phyloP scores from a whole-genome alignment of 2,329 filamentous ascomycete species.

The Aspergillus fumigatus region DNA sequence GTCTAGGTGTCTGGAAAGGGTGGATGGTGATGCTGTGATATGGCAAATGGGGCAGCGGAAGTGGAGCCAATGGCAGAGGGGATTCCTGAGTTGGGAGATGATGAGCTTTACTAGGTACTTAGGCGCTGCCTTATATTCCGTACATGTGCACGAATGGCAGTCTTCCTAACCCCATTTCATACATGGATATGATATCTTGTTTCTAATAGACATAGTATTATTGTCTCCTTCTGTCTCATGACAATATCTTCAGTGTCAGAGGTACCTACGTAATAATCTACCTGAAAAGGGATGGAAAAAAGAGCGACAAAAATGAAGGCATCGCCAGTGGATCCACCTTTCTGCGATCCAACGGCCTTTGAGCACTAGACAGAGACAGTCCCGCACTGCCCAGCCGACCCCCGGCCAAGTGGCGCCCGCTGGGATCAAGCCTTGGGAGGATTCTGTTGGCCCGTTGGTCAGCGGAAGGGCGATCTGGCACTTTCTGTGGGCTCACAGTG shows the following conservation, averaged over 20 bases:
- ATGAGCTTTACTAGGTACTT: background rate
- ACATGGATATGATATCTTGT: background rate
- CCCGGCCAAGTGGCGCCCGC: conserved; percentile 18
- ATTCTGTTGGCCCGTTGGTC: conserved; percentile 6
- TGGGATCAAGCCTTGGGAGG: conserved; percentile 16
- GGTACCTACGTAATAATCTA: too few species aligned
- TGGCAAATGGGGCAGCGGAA: conserved; percentile 14
- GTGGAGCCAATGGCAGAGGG: conserved; percentile 15
- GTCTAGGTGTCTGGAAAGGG: background rate
- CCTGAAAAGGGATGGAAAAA: conserved; percentile 1
- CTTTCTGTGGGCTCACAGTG: conserved; percentile 11
- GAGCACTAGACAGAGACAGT: conserved; percentile 14
- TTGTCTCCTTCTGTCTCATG: background rate
- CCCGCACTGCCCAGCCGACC: conserved; percentile 7
- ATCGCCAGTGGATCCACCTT: conserved; percentile 9
- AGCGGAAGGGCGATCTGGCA: conserved; percentile 17
- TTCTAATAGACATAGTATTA: background rate
- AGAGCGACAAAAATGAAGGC: conserved; percentile 10
- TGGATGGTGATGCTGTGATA: background rate
- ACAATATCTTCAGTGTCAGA: background rate
- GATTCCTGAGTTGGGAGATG: conserved; percentile 8
- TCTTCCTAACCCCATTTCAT: background rate
- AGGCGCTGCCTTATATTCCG: background rate
- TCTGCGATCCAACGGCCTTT: conserved; percentile 18
- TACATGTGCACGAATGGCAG: background rate